phyloP scores from a whole-genome alignment of 129 eudicot species.

The Arctium minus region DNA sequence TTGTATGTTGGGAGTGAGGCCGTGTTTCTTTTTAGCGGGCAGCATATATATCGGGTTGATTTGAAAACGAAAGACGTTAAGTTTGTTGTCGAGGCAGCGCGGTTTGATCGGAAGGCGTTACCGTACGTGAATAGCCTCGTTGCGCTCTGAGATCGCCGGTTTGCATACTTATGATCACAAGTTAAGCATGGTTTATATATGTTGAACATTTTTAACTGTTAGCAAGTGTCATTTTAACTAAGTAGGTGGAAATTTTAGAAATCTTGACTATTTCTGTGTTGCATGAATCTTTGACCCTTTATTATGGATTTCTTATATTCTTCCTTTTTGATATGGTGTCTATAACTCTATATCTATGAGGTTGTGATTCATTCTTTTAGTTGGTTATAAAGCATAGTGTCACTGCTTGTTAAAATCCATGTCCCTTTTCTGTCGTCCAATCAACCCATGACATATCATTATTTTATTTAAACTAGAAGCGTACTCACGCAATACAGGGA shows the following conservation, averaged over 20 bases:
- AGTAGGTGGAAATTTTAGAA: not conserved
- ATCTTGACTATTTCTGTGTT: constrained; percentile 10
- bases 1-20: constrained; percentile 25
- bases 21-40: constrained; percentile 17
- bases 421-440: too few species aligned
- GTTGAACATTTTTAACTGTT: not conserved
- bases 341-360: not conserved
- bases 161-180: not conserved
- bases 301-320: not conserved
- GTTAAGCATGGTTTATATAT: not conserved
- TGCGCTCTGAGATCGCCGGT: constrained; percentile 21
- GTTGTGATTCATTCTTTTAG: not conserved
- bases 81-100: constrained; percentile 8
- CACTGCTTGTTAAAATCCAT: too few species aligned
- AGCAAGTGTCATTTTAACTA: not conserved
- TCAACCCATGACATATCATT: too few species aligned
- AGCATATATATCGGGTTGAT: constrained; percentile 19
- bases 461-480: too few species aligned
- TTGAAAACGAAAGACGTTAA: constrained; percentile 28
- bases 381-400: not conserved
- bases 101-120: constrained; percentile 6
- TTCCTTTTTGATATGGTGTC: not conserved
- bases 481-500: too few species aligned
- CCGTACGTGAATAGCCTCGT: constrained; percentile 60
- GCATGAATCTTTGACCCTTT: constrained; percentile 13